These are phyloP conservation scores for Globisporangium canariense DNA, from an alignment of 352 stramenopile genomes.

Conservation along the genomic window DNA sequence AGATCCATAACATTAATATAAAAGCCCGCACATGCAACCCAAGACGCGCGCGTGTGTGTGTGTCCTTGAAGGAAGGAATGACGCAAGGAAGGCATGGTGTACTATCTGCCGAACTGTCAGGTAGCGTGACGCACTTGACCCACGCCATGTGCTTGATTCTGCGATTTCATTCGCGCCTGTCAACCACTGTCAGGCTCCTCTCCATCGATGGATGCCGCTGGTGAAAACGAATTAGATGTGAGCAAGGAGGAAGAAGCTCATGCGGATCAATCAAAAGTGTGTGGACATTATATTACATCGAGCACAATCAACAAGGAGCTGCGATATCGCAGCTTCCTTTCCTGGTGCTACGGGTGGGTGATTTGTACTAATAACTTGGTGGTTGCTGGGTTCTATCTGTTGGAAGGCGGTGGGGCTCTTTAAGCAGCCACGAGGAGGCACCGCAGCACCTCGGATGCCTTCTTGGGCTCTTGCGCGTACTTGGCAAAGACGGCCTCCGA, in stretches of 20 bases:
- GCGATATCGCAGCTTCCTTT: background rate
- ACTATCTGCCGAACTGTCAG: background rate
- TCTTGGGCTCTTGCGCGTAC: conserved; percentile 54
- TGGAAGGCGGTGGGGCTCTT: conserved; percentile 12
- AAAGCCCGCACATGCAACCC: conserved; percentile 1
- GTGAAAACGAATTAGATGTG: background rate
- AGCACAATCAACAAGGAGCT: conserved; percentile 21
- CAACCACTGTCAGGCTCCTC: background rate
- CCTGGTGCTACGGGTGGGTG: conserved; percentile 6
- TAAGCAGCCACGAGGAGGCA: conserved; percentile 39
- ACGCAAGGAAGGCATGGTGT: background rate
- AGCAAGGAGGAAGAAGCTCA: background rate
- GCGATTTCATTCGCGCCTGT: background rate
- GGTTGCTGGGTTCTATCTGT: conserved; percentile 7
- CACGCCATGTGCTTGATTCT: background rate
- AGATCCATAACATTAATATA: conserved; percentile 12
- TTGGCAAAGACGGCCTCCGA: conserved; percentile 43
- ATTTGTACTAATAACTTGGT: conserved; percentile 10
- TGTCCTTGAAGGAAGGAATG: background rate
- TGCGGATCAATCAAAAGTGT: conserved; percentile 13
- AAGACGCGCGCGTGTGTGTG: background rate
- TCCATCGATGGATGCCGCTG: background rate
- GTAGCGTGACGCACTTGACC: background rate
- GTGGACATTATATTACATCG: conserved; percentile 22
- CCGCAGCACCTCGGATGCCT: conserved; percentile 50